Base-by-base conservation (phyloP, 2,329 filamentous ascomycete species). In the Zasmidium cellare region DNA sequence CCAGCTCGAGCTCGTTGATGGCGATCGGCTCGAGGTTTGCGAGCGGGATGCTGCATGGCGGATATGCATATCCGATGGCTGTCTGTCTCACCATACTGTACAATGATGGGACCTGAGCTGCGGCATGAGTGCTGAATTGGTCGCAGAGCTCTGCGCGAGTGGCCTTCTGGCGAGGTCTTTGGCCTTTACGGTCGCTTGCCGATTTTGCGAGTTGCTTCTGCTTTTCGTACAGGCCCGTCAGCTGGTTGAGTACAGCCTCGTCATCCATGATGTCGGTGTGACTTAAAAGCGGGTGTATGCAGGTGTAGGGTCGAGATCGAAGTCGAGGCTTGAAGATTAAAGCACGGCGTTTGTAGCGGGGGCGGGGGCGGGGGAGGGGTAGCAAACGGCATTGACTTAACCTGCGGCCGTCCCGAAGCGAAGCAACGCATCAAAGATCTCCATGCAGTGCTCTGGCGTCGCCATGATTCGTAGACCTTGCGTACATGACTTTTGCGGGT, bases 1-100 rank as follows among this genome's bases (percentile, higher is more conserved):
- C 67, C 2, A 65, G 55, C 14, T 47, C 52, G 3, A 70, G 57
- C 19, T 68, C 61, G 9, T 31, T 41, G 22, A 70, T 53, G 6
- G 41, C 46, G 35, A 68, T 65, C 12, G 55, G 55, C 9, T 46
- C 53, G 11, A 69, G 60, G 3, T 63, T 28, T 1, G 47, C 25
- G 20, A 66, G 49, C 24, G 63, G 56, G 2, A 22, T 50, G 11
- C 46, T 57, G 47, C 55, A 67, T 20, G 67, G 65, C 22, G 65
- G 59, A 46, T 69, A 68, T 7, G 64, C 53, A 19, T 64, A 48
- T 9, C 51, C 46, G 25, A 66, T 57, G 51, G 59, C 49, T 7
- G 55, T 49, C 35, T 57, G 55, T 23, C 44, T 19, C 16, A 55
- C 31, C 9, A 20, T 1, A 18, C 16, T 23, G 18, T 16, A 6